Percentiles rank a stretch among this genome's conserved stretches.
phyloP scores from a whole-genome alignment of 2,329 filamentous ascomycete species.

The Alternaria gansuensis region DNA sequence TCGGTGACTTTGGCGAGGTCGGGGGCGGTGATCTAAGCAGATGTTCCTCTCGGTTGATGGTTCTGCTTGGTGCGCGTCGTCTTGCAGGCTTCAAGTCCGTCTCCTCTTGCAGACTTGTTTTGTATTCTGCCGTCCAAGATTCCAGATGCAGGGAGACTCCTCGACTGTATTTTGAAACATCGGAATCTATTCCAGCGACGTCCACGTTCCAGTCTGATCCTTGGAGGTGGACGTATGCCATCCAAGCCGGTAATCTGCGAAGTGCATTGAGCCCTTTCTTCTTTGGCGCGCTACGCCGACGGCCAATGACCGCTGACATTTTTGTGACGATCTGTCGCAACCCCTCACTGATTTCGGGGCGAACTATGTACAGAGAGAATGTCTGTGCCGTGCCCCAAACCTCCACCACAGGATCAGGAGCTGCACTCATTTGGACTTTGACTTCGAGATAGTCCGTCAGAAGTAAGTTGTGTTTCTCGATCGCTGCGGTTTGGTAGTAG shows the following conservation, averaged over 20 bases:
- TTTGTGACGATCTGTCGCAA: constrained; percentile 90
- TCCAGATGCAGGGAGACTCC: constrained; percentile 88
- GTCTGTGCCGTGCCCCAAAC: constrained; percentile 83
- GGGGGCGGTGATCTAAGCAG: constrained; percentile 64
- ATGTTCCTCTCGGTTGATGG: constrained; percentile 66
- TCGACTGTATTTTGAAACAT: constrained; percentile 81
- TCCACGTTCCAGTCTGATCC: constrained; percentile 90
- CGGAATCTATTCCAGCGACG: constrained; percentile 84
- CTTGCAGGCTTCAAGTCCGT: constrained; percentile 66
- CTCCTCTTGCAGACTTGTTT: constrained; percentile 77
- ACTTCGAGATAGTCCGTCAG: constrained; percentile 88
- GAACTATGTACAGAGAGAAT: constrained; percentile 86
- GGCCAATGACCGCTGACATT: constrained; percentile 64
- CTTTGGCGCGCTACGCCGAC: constrained; percentile 53
- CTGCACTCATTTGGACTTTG: constrained; percentile 83
- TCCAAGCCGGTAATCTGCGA: constrained; percentile 81
- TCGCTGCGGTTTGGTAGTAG: constrained; percentile 90
- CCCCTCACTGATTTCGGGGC: constrained; percentile 91
- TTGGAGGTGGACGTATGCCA: constrained; percentile 83
- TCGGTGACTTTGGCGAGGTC: constrained; percentile 59
- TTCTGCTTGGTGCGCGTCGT: constrained; percentile 76
- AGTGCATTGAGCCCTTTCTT: constrained; percentile 67
- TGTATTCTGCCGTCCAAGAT: constrained; percentile 88
- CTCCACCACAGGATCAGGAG: constrained; percentile 84
- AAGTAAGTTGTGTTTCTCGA: constrained; percentile 84